A percentile compares a stretch with the other conserved stretches of the same genome.
Conservation (phyloP, 768 basidiomycete genomes). For the Naganishia kalamii region DNA sequence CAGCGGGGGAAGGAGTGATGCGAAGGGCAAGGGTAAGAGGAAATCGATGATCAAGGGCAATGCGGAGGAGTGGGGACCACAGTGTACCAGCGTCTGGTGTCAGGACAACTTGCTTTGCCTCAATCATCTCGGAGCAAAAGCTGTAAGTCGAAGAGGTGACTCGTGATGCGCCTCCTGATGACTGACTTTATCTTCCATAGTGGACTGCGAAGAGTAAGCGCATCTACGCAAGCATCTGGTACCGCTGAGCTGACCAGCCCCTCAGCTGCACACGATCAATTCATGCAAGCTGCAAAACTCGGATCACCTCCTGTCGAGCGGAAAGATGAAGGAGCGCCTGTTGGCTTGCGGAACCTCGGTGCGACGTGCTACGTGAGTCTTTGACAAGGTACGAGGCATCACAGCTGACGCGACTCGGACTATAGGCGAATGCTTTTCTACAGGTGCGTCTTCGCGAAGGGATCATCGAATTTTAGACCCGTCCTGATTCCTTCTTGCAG, state of each 20-base stretch:
- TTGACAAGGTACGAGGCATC: not conserved
- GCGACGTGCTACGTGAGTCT: constrained; percentile 75
- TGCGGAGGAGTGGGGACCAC: not conserved
- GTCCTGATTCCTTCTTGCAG: constrained; percentile 48
- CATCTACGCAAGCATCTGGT: not conserved
- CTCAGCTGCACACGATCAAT: not conserved
- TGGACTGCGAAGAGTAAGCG: constrained; percentile 4
- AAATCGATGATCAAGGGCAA: constrained; percentile 3
- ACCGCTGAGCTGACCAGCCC: not conserved
- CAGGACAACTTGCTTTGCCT: constrained; percentile 74
- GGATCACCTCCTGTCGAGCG: not conserved
- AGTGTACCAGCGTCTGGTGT: constrained; percentile 50
- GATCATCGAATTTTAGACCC: not conserved
- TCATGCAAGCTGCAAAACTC: not conserved
- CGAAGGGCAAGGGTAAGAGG: constrained; percentile 18
- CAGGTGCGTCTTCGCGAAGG: constrained; percentile 54
- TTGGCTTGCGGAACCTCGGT: constrained; percentile 64
- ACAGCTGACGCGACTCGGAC: not conserved
- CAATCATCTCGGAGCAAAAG: constrained; percentile 76
- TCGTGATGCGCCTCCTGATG: too few species aligned
- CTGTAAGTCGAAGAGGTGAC: constrained; percentile 57
- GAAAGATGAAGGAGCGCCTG: not conserved
- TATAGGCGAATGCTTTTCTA: constrained; percentile 77
- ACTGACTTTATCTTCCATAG: not conserved
- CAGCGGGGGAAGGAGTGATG: not conserved